Conservation (phyloP, 2,329 filamentous ascomycete species). For the Juglanconis juglandina region DNA sequence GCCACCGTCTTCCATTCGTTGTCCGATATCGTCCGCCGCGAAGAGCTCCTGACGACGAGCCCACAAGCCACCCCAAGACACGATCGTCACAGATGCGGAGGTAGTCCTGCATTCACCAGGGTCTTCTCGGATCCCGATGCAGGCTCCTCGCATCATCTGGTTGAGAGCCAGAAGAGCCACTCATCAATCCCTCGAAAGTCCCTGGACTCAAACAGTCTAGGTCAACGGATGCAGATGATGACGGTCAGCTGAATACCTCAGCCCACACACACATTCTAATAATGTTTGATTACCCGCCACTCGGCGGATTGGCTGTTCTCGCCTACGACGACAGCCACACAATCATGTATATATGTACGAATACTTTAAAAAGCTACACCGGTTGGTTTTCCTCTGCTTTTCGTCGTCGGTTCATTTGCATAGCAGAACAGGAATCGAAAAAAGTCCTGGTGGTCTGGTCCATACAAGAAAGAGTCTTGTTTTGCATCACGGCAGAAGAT, state of each 20-base stretch:
- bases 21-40: slow-evolving; percentile 57
- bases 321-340: slow-evolving; percentile 6
- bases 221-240: slow-evolving; percentile 61
- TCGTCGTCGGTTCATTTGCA: slow-evolving; percentile 16
- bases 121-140: slow-evolving; percentile 62
- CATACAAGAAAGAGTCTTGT: slow-evolving; percentile 10
- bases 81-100: slow-evolving; percentile 46
- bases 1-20: slow-evolving; percentile 56
- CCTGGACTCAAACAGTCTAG: slow-evolving; percentile 47
- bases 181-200: slow-evolving; percentile 48
- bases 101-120: slow-evolving; percentile 64
- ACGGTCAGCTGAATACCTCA: slow-evolving; percentile 48
- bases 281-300: slow-evolving; percentile 19
- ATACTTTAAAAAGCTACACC: slow-evolving; percentile 17
- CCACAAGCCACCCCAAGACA: slow-evolving; percentile 49
- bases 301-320: not conserved
- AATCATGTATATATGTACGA: slow-evolving; percentile 19
- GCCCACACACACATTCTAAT: slow-evolving; percentile 7
- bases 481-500: slow-evolving; percentile 13
- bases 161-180: slow-evolving; percentile 52
- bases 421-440: slow-evolving; percentile 17
- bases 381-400: slow-evolving; percentile 8
- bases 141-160: slow-evolving; percentile 49
- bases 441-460: slow-evolving; percentile 11
- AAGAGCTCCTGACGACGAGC: slow-evolving; percentile 56